Conservation (phyloP, 768 basidiomycete species). For the Russula griseocarnosa region DNA sequence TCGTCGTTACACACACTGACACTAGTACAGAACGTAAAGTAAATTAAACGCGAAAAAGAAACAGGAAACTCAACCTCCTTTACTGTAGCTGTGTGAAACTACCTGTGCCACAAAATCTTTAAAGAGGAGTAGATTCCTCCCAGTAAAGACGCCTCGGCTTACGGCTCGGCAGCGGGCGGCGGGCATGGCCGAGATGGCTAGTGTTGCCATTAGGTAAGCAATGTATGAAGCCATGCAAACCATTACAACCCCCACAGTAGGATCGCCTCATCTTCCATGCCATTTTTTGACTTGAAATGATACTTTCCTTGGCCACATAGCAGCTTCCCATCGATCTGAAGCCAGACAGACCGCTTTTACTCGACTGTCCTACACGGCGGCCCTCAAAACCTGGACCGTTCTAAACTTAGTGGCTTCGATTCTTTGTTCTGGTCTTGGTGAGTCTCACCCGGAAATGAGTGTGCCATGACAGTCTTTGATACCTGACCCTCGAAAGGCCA, state of each 20-base stretch:
- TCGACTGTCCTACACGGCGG: neutral
- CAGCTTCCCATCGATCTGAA: constrained; percentile 10
- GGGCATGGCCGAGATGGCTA: too few species aligned
- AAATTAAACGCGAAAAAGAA: neutral
- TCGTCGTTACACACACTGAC: neutral
- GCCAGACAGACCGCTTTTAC: neutral
- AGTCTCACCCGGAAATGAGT: too few species aligned
- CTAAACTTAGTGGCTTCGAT: neutral
- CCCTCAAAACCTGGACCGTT: neutral
- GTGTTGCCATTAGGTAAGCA: too few species aligned
- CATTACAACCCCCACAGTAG: neutral
- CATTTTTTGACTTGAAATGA: neutral
- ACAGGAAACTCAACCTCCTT: neutral
- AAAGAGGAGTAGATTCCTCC: too few species aligned
- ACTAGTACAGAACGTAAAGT: neutral
- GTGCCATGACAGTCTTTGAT: too few species aligned
- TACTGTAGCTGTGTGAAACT: neutral
- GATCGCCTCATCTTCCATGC: neutral
- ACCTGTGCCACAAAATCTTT: too few species aligned
- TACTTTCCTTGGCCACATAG: neutral
- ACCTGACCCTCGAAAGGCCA: too few species aligned
- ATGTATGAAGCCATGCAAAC: neutral
- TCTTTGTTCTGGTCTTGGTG: neutral
- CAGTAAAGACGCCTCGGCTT: too few species aligned
- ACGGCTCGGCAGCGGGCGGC: too few species aligned